These are phyloP conservation scores for Umbelopsis ramanniana DNA, from an alignment of 192 early-diverging fungal genomes.

Conservation along the genomic window DNA sequence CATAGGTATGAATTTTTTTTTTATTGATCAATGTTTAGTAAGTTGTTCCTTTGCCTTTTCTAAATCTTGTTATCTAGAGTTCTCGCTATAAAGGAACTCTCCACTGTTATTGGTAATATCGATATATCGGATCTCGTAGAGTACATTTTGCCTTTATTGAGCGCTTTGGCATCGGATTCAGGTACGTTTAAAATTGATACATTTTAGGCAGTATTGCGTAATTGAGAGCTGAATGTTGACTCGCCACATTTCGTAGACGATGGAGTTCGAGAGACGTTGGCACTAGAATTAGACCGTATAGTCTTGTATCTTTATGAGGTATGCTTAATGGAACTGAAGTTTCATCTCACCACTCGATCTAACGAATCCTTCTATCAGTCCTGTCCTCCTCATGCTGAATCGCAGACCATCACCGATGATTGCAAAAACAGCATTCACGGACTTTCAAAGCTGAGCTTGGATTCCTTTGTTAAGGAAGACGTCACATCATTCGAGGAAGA, in stretches of 20 bases:
- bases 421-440: slow-evolving; percentile 2
- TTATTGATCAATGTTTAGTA: background rate
- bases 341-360: too few species aligned
- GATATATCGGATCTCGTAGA: slow-evolving; percentile 43
- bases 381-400: background rate
- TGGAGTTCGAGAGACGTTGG: slow-evolving; percentile 36
- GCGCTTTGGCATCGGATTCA: slow-evolving; percentile 40
- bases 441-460: slow-evolving; percentile 21
- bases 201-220: background rate
- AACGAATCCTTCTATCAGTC: background rate
- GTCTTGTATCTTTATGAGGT: slow-evolving; percentile 44
- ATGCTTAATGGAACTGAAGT: background rate
- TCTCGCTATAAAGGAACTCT: slow-evolving; percentile 44
- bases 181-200: background rate
- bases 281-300: slow-evolving; percentile 36
- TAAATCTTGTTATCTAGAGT: slow-evolving; percentile 33
- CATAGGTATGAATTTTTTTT: slow-evolving; percentile 42
- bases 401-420: background rate
- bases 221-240: background rate
- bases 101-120: slow-evolving; percentile 38
- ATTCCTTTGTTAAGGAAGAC: slow-evolving; percentile 1
- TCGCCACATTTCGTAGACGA: slow-evolving; percentile 27
- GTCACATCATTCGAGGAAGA: background rate
- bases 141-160: slow-evolving; percentile 43
- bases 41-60: background rate